phyloP scores from a whole-genome alignment of 192 early-diverging fungal species.

The Radiomyces spectabilis region DNA sequence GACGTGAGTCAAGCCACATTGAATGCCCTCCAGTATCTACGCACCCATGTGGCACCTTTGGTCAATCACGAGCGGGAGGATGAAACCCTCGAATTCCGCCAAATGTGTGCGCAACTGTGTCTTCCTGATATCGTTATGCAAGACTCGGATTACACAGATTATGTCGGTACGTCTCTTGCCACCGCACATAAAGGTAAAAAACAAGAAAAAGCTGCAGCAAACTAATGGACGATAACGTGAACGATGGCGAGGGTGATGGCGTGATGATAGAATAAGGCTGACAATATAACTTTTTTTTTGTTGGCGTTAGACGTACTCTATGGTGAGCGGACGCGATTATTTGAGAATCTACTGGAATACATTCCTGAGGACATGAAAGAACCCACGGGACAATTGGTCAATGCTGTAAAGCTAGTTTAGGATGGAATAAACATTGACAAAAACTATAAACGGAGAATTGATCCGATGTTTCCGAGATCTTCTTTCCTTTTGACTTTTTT shows the following conservation, averaged over 20 bases:
- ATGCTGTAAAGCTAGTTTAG: slow-evolving; percentile 49
- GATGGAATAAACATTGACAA: background rate
- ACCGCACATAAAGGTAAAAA: no score
- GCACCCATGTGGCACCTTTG: slow-evolving; percentile 57
- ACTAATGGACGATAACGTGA: no score
- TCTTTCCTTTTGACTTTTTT: background rate
- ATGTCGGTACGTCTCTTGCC: no score
- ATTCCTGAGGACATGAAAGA: slow-evolving; percentile 74
- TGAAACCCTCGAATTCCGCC: slow-evolving; percentile 34
- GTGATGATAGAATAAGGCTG: no score
- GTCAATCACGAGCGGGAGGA: slow-evolving; percentile 54
- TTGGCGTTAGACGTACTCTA: slow-evolving; percentile 12
- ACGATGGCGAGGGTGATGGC: no score
- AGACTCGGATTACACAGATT: no score
- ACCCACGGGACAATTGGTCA: slow-evolving; percentile 63
- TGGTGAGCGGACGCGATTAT: slow-evolving; percentile 51
- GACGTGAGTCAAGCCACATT: slow-evolving; percentile 22
- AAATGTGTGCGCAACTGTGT: slow-evolving; percentile 15
- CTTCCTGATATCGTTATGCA: no score
- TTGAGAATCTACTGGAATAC: slow-evolving; percentile 60
- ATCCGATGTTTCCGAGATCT: background rate
- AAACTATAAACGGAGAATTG: background rate
- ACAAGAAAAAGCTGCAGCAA: background rate
- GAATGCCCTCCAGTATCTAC: slow-evolving; percentile 71
- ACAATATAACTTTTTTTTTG: background rate